These are phyloP conservation scores for Lyophyllum decastes DNA, from an alignment of 768 basidiomycete species.

Conservation along the genomic window DNA sequence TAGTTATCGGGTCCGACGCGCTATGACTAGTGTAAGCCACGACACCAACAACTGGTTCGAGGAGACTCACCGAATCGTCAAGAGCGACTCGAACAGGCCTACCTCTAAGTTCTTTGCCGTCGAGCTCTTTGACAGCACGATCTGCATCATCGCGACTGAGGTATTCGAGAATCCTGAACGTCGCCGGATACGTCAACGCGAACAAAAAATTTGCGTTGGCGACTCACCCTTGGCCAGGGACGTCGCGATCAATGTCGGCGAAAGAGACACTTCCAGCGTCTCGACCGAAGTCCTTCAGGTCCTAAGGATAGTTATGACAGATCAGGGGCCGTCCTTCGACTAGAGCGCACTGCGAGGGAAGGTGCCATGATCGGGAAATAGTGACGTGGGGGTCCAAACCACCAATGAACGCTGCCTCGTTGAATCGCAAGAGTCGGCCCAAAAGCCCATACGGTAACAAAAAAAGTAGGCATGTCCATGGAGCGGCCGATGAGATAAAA, in stretches of 20 bases:
- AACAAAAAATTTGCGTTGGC: not conserved
- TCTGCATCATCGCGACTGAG: conserved; percentile 88
- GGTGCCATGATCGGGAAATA: conserved; percentile 20
- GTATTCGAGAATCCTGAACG: conserved; percentile 93
- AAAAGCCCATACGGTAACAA: conserved; percentile 17
- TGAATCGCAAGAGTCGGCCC: conserved; percentile 12
- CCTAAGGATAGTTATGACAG: conserved; percentile 61
- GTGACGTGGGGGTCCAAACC: conserved; percentile 7
- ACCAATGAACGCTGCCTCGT: conserved; percentile 8
- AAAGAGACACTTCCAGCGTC: conserved; percentile 92
- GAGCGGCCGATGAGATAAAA: conserved; percentile 22
- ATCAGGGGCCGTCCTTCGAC: conserved; percentile 44
- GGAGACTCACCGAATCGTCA: conserved; percentile 56
- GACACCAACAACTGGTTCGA: not conserved
- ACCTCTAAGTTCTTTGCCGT: conserved; percentile 87
- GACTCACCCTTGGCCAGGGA: conserved; percentile 83
- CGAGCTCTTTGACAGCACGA: conserved; percentile 85
- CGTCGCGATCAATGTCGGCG: conserved; percentile 91
- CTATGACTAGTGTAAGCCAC: conserved; percentile 32
- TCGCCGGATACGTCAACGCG: not conserved
- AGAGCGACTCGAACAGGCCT: conserved; percentile 71
- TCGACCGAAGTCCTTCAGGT: conserved; percentile 96
- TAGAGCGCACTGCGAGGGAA: conserved; percentile 23
- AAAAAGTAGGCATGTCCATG: conserved; percentile 20
- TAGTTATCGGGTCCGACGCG: conserved; percentile 73